Percentiles rank a stretch among this genome's conserved stretches.
Conservation (phyloP, 164 flowering plant genomes). For the Buxus sempervirens region DNA sequence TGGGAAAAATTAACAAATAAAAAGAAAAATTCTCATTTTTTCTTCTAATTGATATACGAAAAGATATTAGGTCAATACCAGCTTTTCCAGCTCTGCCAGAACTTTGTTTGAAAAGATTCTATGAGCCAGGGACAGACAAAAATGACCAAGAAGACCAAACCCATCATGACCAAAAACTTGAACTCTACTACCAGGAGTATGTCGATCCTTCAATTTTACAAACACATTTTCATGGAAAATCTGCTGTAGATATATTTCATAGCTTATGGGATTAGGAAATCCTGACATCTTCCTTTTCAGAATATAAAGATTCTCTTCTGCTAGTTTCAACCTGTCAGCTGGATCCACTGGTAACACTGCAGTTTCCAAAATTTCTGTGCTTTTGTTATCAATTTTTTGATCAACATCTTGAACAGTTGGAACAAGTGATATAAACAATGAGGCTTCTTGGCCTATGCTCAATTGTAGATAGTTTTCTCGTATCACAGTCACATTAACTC, state of each 20-base stretch:
- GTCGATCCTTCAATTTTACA: conserved; percentile 46
- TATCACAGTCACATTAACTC: conserved; percentile 75
- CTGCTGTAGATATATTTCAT: conserved; percentile 81
- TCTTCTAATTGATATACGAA: neutral
- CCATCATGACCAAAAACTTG: conserved; percentile 46
- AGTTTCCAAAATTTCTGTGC: conserved; percentile 30
- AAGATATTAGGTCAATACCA: conserved; percentile 48
- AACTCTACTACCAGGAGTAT: conserved; percentile 25
- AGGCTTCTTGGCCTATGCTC: conserved; percentile 64
- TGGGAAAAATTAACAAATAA: neutral
- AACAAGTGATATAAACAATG: conserved; percentile 42
- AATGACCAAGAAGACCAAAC: conserved; percentile 72
- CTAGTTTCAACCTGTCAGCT: conserved; percentile 27
- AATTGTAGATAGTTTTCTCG: conserved; percentile 71
- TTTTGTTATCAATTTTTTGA: conserved; percentile 25
- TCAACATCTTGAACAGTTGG: conserved; percentile 41
- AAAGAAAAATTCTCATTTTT: neutral
- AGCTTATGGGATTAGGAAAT: conserved; percentile 49
- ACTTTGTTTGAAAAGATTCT: conserved; percentile 83
- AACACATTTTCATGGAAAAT: conserved; percentile 69
- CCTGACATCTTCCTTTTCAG: conserved; percentile 20
- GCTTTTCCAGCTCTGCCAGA: conserved; percentile 64
- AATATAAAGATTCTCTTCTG: conserved; percentile 31
- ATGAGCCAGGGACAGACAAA: conserved; percentile 84
- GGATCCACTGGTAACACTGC: conserved; percentile 38